Percentiles rank a stretch among this genome's conserved stretches.
These are phyloP conservation scores for Hypoxylon intermedium DNA, from an alignment of 495 filamentous ascomycete species.

Conservation along the genomic window DNA sequence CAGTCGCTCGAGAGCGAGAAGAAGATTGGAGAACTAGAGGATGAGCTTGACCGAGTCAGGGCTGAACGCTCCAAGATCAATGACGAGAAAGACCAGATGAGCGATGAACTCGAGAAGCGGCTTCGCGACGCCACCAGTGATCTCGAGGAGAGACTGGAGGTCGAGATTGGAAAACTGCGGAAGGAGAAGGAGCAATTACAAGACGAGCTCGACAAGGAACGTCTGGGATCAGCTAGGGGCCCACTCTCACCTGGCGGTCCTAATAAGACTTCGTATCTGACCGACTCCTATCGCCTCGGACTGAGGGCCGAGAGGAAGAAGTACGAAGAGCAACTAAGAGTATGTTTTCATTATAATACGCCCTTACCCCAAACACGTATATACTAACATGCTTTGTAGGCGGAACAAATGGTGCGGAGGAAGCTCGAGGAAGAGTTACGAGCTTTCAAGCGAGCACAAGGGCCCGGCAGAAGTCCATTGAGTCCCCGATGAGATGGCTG, in stretches of 20 bases:
- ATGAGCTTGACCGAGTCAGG: constrained; percentile 55
- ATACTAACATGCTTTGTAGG: constrained; percentile 41
- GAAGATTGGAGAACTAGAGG: constrained; percentile 77
- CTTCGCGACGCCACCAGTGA: constrained; percentile 37
- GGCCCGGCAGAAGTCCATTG: constrained; percentile 48
- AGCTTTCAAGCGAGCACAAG: constrained; percentile 45
- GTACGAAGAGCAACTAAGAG: constrained; percentile 58
- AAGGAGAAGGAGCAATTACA: constrained; percentile 45
- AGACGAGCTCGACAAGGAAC: constrained; percentile 55
- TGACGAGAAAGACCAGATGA: constrained; percentile 45
- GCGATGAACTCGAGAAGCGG: constrained; percentile 41
- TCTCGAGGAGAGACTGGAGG: constrained; percentile 44
- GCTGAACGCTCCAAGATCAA: constrained; percentile 42
- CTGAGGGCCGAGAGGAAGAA: constrained; percentile 60
- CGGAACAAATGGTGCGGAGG: constrained; percentile 55
- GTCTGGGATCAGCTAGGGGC: constrained; percentile 41
- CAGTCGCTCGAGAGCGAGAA: constrained; percentile 86
- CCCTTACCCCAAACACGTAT: background rate
- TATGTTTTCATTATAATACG: constrained; percentile 33
- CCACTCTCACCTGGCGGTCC: constrained; percentile 31
- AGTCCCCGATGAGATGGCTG: constrained; percentile 31
- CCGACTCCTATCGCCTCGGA: constrained; percentile 41
- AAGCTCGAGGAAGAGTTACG: constrained; percentile 57
- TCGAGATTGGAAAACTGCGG: constrained; percentile 44
- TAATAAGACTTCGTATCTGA: constrained; percentile 43